Base-by-base conservation (phyloP, 495 filamentous ascomycete species). In the Hyaloscypha finlandica region DNA sequence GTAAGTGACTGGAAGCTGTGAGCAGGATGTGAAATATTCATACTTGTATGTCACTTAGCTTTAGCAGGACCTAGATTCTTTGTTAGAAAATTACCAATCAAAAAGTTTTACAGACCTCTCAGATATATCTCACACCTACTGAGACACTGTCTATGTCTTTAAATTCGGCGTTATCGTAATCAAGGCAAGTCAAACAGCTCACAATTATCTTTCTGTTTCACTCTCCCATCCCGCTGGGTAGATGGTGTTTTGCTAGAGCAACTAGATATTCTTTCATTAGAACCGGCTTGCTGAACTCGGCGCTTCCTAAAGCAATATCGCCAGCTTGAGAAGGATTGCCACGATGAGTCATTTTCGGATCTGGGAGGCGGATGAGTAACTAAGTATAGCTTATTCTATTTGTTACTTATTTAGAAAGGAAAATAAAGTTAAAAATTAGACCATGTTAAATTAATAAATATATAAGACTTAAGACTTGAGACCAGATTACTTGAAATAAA, bases 161-260 rank as follows among this genome's bases (percentile, higher is more conserved):
- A 56, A 83, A 80, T n/a, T 77, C 77, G 4, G 63, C 66, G 59
- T 84, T 84, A 6, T 73, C 77, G 1, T 68, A 35, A 65, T 89
- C 83, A 39, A 90, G 69, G 61, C 85, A 89, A 8, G 77, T 84
- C 31, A 90, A 67, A 70, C 87, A 90, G 19, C 69, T 77, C n/a
- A 81, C 64, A 4, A 86, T 83, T 19, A 86, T 69, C 1, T 78
- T 67, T 0, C 78, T 72, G 59, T 88, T 89, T 66, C 65, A 77
- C 19, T 73, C 63, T 16, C 87, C 86, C 79, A 88, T 85, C 3
- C 67, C 58, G 0, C 31, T 55, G 12, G 84, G 83, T 8, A 88
- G 72, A n/a, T 67, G n/a, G 0, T 71, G 51, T 29, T 63, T 64
- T 0, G 83, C 80, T 42, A 85, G 66, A 37, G 56, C 25, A 0